phyloP scores from a whole-genome alignment of 139 green algal genomes.

The Spirogloea muscicola region DNA sequence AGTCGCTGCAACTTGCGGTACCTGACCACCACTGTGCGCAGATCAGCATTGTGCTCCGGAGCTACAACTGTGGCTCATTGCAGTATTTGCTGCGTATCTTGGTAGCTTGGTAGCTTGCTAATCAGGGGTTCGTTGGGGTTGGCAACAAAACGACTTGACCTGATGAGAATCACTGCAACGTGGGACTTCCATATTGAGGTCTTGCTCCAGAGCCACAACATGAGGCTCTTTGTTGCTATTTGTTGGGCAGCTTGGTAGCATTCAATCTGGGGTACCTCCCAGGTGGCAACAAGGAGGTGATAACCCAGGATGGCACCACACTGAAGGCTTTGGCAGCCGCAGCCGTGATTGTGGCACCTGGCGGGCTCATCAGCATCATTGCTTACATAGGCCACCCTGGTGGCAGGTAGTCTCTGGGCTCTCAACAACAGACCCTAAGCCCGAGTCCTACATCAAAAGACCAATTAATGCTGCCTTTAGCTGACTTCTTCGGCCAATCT shows the following conservation, averaged over 20 bases:
- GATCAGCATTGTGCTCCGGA: neutral
- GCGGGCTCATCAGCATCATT: slow-evolving; percentile 27
- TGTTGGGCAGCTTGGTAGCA: slow-evolving; percentile 7
- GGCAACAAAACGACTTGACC: neutral
- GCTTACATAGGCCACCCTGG: slow-evolving; percentile 32
- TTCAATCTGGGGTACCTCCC: slow-evolving; percentile 45
- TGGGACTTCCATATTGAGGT: neutral
- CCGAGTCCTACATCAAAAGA: neutral
- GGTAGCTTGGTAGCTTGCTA: neutral
- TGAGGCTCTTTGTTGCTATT: neutral
- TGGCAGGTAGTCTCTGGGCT: neutral
- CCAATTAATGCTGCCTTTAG: neutral
- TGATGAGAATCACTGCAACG: neutral
- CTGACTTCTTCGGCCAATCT: slow-evolving; percentile 2
- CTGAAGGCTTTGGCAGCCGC: slow-evolving; percentile 10
- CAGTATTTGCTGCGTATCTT: neutral
- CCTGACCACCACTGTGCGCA: neutral
- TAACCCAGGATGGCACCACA: slow-evolving; percentile 16
- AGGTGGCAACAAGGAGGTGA: slow-evolving; percentile 13
- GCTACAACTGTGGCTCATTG: neutral
- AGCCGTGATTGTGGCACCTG: slow-evolving; percentile 1
- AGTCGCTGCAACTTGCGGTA: neutral
- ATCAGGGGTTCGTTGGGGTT: neutral
- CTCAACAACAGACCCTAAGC: neutral
- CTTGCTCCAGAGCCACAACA: neutral